Conservation (phyloP, 805 yeast genomes). For the Ogataea pignaliae region DNA sequence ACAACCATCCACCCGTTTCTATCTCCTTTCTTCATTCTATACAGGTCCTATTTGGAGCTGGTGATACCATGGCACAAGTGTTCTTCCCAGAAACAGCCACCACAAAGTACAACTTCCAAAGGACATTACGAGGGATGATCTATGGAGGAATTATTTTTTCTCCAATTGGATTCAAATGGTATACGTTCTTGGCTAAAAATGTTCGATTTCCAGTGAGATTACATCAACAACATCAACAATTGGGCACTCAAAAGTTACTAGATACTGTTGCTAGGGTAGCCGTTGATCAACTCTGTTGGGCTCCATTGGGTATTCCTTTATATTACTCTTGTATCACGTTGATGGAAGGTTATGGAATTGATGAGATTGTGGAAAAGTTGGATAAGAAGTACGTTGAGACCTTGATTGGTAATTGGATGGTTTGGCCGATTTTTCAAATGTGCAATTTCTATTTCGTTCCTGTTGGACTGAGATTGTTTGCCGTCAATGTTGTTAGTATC, state of each 20-base stretch:
- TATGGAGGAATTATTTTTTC: slow-evolving; percentile 77
- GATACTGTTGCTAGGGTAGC: slow-evolving; percentile 50
- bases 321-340: slow-evolving; percentile 66
- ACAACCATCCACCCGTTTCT: slow-evolving; percentile 2
- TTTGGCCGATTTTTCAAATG: slow-evolving; percentile 89
- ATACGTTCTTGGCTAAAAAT: slow-evolving; percentile 40
- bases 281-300: slow-evolving; percentile 70
- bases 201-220: slow-evolving; percentile 34
- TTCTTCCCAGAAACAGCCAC: slow-evolving; percentile 33
- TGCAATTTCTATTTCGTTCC: slow-evolving; percentile 77
- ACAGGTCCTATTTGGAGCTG: slow-evolving; percentile 56
- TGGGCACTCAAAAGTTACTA: slow-evolving; percentile 11
- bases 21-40: no score
- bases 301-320: slow-evolving; percentile 73
- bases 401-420: slow-evolving; percentile 67
- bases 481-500: slow-evolving; percentile 68
- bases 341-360: slow-evolving; percentile 49
- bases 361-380: slow-evolving; percentile 39
- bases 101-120: slow-evolving; percentile 39
- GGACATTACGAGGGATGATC: slow-evolving; percentile 59
- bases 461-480: slow-evolving; percentile 57
- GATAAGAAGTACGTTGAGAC: slow-evolving; percentile 60
- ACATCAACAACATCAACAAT: slow-evolving; percentile 1
- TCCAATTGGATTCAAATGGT: slow-evolving; percentile 73
- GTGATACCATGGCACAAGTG: slow-evolving; percentile 70